Conservation (phyloP, 1,139 yeast genomes). For the Taiozyma onychis region DNA sequence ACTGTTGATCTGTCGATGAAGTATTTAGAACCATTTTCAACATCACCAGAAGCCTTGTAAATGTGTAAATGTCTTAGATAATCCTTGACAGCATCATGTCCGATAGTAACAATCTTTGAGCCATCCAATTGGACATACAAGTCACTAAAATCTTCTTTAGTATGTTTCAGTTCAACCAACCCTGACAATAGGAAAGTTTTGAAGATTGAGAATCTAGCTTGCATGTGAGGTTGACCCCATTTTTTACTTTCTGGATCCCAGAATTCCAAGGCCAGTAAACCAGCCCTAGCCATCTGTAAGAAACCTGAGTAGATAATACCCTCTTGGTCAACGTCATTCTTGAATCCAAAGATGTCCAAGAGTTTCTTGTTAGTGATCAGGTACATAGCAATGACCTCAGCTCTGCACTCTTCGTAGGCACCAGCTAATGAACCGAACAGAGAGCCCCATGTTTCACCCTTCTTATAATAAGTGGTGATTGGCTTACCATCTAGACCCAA, state of each 20-base stretch:
- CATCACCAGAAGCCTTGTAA: constrained; percentile 74
- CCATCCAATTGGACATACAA: constrained; percentile 54
- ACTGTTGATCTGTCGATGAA: constrained; percentile 66
- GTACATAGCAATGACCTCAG: constrained; percentile 83
- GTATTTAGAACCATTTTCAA: constrained; percentile 53
- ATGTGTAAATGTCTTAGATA: constrained; percentile 69
- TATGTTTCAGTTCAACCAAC: constrained; percentile 47
- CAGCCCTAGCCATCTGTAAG: constrained; percentile 83
- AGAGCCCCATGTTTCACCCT: constrained; percentile 88
- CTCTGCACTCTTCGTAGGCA: constrained; percentile 88
- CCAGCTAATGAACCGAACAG: constrained; percentile 79
- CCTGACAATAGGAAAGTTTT: constrained; percentile 66
- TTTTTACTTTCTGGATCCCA: constrained; percentile 78
- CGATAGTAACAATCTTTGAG: constrained; percentile 56
- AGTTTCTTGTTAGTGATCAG: constrained; percentile 64
- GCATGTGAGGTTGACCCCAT: constrained; percentile 98
- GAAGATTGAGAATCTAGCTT: constrained; percentile 81
- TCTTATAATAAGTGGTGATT: constrained; percentile 61
- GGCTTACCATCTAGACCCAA: constrained; percentile 50
- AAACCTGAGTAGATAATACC: constrained; percentile 64
- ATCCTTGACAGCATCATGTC: constrained; percentile 68
- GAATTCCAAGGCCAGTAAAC: constrained; percentile 71
- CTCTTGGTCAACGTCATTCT: constrained; percentile 49
- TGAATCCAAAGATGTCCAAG: constrained; percentile 67
- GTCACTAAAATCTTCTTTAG: constrained; percentile 48